Evolutionary conservation across 2,329 filamentous ascomycete genomes (phyloP), one percentile per base, ranked within the genome.

Genomic region (Blumeriella jaapii): DNA sequence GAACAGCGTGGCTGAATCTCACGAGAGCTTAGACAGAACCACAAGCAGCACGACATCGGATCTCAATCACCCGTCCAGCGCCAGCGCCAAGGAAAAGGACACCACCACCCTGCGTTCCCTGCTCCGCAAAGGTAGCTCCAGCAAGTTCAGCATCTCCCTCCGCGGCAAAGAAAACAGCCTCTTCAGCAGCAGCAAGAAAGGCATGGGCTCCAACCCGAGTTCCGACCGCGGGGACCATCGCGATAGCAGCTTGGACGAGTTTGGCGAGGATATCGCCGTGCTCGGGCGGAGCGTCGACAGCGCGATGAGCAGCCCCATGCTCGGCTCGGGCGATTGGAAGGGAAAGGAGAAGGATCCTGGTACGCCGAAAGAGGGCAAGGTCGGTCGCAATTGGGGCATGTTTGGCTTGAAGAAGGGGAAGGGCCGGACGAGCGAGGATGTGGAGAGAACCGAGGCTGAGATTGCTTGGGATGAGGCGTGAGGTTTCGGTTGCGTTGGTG

Each of bases 91-190:
- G 48, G 62, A 74, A 37, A 72, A 53, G 31, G 52, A 51, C 12
- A 69, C 71, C 9, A 25, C n/a, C 15, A 15, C 35, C 60, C 77
- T 45, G 61, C 67, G 52, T 71, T 39, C 76, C 53, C 61, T 79
- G 31, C 68, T 79, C 37, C 69, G 74, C 19, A 79, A 79, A 58
- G 71, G 74, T 31, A 77, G 71, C 53, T 74, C 72, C 5, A 67
- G 71, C 55, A 78, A 78, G 58, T 78, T 78, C 53, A 72, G 71
- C 54, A 60, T 78, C 40, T 67, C 71, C 50, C 69, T 54, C 42
- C 62, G 53, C 13, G 63, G 64, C 33, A 78, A 73, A 49, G 67
- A 70, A 29, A 64, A 65, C 17, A 55, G 60, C 7, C 56, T 71
- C 16, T 73, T 72, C 36, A 47, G 53, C 13, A 41, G 48, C 47